Percentiles rank a stretch among this genome's conserved stretches.
These are phyloP conservation scores for Neocallimastix lanati DNA, from an alignment of 192 early-diverging fungal genomes.

Conservation along the genomic window DNA sequence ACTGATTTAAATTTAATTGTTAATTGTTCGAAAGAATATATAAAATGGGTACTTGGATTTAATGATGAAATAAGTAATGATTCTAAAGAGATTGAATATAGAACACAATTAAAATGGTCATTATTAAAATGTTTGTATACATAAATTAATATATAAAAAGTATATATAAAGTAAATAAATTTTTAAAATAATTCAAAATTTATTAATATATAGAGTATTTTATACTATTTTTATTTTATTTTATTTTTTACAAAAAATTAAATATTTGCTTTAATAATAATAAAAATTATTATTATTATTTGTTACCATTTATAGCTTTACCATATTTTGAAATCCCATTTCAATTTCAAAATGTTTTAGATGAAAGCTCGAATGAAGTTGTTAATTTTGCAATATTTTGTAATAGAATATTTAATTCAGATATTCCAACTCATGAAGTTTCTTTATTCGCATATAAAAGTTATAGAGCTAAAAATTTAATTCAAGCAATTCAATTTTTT, in stretches of 20 bases:
- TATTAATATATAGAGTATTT: no score
- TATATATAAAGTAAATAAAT: no score
- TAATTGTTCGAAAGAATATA: background rate
- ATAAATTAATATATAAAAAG: background rate
- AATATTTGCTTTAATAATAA: background rate
- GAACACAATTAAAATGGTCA: background rate
- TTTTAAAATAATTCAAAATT: no score
- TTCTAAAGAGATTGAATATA: background rate
- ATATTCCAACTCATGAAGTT: background rate
- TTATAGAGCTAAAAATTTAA: background rate
- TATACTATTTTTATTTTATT: background rate
- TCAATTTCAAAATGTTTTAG: background rate
- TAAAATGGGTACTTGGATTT: background rate
- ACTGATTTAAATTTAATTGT: background rate
- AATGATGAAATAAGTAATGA: background rate
- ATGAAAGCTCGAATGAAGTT: background rate
- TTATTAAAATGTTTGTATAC: background rate
- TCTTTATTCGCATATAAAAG: background rate
- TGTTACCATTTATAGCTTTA: background rate
- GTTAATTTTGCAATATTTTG: background rate
- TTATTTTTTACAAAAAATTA: background rate
- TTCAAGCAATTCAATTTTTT: background rate
- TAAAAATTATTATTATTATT: background rate
- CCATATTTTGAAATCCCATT: background rate
- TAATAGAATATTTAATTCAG: background rate